Percentiles rank a stretch among this genome's conserved stretches.
Conservation (phyloP, 2,329 filamentous ascomycete species). For the Verticillium klebahnii region DNA sequence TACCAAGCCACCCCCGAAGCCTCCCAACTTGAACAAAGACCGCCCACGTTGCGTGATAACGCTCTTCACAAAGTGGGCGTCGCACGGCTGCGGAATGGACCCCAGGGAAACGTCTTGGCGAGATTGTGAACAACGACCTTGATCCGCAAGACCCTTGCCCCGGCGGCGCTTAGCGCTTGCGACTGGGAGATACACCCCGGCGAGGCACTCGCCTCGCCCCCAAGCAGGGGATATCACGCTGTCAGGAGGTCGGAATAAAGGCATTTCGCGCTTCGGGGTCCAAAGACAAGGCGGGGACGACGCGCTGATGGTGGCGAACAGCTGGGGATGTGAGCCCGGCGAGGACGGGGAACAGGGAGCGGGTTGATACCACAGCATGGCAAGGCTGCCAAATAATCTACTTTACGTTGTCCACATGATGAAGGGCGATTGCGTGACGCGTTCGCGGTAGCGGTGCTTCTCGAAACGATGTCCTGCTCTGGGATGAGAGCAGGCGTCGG, state of each 20-base stretch:
- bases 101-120: background rate
- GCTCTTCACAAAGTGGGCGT: background rate
- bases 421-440: background rate
- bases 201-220: background rate
- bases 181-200: background rate
- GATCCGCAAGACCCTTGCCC: background rate
- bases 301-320: background rate
- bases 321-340: background rate
- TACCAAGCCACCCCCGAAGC: too few relatives aligned
- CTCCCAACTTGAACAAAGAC: too few relatives aligned
- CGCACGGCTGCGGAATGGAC: background rate
- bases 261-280: background rate
- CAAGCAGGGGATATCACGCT: background rate
- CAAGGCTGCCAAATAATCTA: background rate
- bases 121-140: background rate
- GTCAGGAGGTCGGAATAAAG: background rate
- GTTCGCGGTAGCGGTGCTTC: too few relatives aligned
- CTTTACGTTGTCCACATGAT: background rate
- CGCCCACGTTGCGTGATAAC: background rate
- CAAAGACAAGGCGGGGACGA: background rate
- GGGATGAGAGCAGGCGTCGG: too few relatives aligned
- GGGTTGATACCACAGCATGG: background rate
- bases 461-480: too few relatives aligned
- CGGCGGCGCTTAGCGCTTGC: background rate
- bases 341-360: background rate